phyloP scores from a whole-genome alignment of 306 rosid genomes.

The Quercus suber region DNA sequence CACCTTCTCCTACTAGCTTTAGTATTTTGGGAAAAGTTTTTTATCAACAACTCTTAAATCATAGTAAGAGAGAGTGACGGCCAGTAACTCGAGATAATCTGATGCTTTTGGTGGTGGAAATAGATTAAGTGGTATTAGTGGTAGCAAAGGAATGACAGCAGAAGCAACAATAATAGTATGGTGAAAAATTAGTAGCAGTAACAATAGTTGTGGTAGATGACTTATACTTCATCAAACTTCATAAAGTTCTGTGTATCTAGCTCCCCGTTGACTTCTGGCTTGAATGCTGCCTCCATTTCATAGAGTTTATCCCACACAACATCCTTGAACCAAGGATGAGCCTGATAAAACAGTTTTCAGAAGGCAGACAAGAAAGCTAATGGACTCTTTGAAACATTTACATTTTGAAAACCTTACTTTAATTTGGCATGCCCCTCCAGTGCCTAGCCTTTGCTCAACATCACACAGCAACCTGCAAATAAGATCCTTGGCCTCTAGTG shows the following conservation, averaged over 20 bases:
- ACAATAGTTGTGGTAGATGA: conserved; percentile 11
- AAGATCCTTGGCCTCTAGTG: conserved; percentile 88
- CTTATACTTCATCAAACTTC: conserved; percentile 93
- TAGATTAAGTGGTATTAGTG: neutral
- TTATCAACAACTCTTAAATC: conserved; percentile 1
- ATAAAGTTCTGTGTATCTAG: conserved; percentile 98
- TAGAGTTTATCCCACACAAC: conserved; percentile 89
- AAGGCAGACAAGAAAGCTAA: conserved; percentile 12
- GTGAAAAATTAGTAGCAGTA: neutral
- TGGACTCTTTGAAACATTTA: conserved; percentile 11
- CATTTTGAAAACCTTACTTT: conserved; percentile 51
- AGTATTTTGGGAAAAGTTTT: too few relatives aligned
- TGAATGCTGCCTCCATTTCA: conserved; percentile 96
- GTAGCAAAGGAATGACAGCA: neutral
- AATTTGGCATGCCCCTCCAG: conserved; percentile 80
- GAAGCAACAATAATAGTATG: neutral
- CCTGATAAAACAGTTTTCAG: conserved; percentile 41
- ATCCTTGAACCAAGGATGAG: conserved; percentile 92
- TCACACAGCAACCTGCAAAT: conserved; percentile 91
- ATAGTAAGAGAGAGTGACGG: conserved; percentile 4
- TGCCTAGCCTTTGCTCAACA: conserved; percentile 88
- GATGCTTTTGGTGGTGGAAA: neutral
- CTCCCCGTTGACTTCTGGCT: conserved; percentile 93
- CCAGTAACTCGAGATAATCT: conserved; percentile 1
- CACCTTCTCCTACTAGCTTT: too few relatives aligned